Percentiles rank a stretch among this genome's conserved stretches.
These are phyloP conservation scores for Trametes hirsuta DNA, from an alignment of 1,284 basidiomycete genomes.

Conservation along the genomic window DNA sequence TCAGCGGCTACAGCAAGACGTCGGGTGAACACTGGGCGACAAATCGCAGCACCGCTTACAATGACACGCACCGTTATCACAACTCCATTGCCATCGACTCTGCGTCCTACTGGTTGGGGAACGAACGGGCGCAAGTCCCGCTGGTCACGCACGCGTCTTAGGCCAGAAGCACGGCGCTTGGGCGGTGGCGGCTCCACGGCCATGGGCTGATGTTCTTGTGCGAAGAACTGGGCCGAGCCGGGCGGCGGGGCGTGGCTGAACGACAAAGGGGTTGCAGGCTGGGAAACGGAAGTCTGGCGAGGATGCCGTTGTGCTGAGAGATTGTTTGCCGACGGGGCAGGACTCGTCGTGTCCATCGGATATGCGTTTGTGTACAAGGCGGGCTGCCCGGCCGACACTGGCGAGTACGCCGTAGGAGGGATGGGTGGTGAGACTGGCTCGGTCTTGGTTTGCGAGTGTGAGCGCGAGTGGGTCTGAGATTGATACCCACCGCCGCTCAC, in stretches of 20 bases:
- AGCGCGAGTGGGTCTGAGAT: constrained; percentile 63
- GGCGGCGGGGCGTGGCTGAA: constrained; percentile 52
- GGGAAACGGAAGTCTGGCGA: constrained; percentile 57
- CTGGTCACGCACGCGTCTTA: constrained; percentile 68
- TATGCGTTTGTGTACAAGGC: constrained; percentile 43
- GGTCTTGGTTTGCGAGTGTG: constrained; percentile 59
- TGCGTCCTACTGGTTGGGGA: constrained; percentile 55
- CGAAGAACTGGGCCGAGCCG: constrained; percentile 50
- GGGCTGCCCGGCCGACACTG: constrained; percentile 45
- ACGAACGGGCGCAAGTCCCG: constrained; percentile 76
- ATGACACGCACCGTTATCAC: constrained; percentile 60
- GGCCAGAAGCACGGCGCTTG: constrained; percentile 69
- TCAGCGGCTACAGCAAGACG: constrained; percentile 64
- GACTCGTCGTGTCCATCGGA: constrained; percentile 64
- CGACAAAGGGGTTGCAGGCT: constrained; percentile 70
- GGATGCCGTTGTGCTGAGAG: constrained; percentile 47
- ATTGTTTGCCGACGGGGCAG: constrained; percentile 55
- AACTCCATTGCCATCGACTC: constrained; percentile 66
- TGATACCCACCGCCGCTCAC: constrained; percentile 28
- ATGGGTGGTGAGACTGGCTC: constrained; percentile 58
- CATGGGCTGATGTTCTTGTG: constrained; percentile 66
- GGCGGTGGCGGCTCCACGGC: constrained; percentile 68
- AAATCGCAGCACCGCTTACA: constrained; percentile 22
- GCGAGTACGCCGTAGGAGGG: constrained; percentile 52
- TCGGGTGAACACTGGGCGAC: constrained; percentile 18